A percentile compares a stretch with the other conserved stretches of the same genome.
phyloP scores from a whole-genome alignment of 2,329 filamentous ascomycete species.

The Fusarium clavum region DNA sequence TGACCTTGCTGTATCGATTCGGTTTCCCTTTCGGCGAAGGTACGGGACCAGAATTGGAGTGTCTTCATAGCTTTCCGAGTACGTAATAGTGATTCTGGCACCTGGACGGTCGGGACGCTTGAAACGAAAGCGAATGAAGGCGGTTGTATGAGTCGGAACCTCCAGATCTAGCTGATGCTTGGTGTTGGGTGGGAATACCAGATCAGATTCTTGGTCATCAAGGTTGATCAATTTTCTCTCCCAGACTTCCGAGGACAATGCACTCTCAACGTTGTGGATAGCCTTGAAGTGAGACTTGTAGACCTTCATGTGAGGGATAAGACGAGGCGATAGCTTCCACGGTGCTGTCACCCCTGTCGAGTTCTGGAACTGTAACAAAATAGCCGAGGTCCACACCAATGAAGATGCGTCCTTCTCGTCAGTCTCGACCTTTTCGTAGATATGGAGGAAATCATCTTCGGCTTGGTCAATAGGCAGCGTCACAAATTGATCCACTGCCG shows the following conservation, averaged over 20 bases:
- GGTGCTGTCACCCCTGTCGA: not conserved
- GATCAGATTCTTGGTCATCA: rapidly evolving
- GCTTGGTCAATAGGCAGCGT: not conserved
- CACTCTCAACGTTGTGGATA: not conserved
- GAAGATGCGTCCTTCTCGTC: not conserved
- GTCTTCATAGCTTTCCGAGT: not conserved
- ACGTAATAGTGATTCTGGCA: not conserved
- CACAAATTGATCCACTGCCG: not conserved
- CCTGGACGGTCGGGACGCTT: not conserved
- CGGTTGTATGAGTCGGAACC: not conserved
- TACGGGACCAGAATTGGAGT: not conserved
- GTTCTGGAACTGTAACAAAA: not conserved
- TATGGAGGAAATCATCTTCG: conserved; percentile 8
- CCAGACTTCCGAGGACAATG: not conserved
- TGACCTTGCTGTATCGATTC: not conserved
- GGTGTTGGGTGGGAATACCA: not conserved
- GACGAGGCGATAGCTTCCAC: not conserved
- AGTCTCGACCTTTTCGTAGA: not conserved
- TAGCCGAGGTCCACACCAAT: not conserved
- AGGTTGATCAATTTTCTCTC: not conserved
- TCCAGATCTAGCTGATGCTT: not conserved
- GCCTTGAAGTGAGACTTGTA: not conserved
- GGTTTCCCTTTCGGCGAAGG: not conserved
- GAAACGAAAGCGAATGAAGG: not conserved
- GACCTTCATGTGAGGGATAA: not conserved